phyloP scores from a whole-genome alignment of 2,329 filamentous ascomycete genomes.

The Cladosporium halotolerans region DNA sequence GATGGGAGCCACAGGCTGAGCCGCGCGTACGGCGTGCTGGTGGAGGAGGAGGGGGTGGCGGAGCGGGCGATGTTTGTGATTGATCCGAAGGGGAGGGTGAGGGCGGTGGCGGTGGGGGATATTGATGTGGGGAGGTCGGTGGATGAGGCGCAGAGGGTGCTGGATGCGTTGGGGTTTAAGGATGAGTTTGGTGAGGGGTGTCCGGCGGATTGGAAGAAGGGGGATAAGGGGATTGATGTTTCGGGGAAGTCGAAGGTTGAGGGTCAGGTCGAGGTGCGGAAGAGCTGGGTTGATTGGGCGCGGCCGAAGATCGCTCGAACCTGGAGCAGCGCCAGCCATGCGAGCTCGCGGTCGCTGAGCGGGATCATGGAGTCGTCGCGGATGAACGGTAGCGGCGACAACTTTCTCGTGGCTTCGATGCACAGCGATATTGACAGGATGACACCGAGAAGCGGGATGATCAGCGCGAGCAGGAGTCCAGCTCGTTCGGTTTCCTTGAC shows the following conservation, averaged over 20 bases:
- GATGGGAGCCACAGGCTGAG: slow-evolving; percentile 57
- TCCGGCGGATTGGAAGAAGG: slow-evolving; percentile 30
- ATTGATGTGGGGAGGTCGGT: slow-evolving; percentile 59
- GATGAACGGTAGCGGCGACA: slow-evolving; percentile 8
- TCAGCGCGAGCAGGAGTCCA: neutral
- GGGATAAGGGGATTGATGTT: slow-evolving; percentile 25
- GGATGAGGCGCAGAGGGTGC: slow-evolving; percentile 55
- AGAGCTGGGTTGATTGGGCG: slow-evolving; percentile 28
- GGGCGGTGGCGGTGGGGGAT: slow-evolving; percentile 60
- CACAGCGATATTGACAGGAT: neutral
- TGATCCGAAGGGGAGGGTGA: slow-evolving; percentile 55
- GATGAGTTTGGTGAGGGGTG: slow-evolving; percentile 38
- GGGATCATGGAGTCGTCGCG: slow-evolving; percentile 6
- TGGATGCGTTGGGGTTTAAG: slow-evolving; percentile 46
- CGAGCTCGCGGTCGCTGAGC: slow-evolving; percentile 7
- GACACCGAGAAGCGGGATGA: neutral
- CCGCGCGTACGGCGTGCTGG: slow-evolving; percentile 57
- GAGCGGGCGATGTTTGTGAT: slow-evolving; percentile 61
- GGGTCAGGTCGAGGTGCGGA: slow-evolving; percentile 24
- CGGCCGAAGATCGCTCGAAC: slow-evolving; percentile 27
- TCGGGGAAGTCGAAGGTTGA: slow-evolving; percentile 20
- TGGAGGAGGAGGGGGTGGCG: slow-evolving; percentile 58
- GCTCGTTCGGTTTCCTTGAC: neutral
- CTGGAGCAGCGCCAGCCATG: slow-evolving; percentile 23
- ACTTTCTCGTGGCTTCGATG: neutral